Evolutionary conservation across 768 basidiomycete genomes (phyloP), one percentile per base, ranked within the genome.

Genomic region (Agaricus sinodeliciosus): DNA sequence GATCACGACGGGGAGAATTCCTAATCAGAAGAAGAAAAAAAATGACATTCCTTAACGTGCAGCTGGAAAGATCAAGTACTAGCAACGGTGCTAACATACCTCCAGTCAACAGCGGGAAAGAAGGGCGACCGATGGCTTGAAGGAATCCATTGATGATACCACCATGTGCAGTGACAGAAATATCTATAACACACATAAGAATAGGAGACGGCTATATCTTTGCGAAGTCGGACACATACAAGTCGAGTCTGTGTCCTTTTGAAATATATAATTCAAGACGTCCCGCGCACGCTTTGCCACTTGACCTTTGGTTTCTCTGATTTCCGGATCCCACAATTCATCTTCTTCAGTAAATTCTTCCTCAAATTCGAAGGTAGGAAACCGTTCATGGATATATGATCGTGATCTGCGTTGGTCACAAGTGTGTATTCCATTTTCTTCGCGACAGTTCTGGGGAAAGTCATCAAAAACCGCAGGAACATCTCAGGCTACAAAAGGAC

Each of bases 371-470:
- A 82, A 82, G 6, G 68, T 62, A 0, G 82, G 80, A 60, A 79
- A 87, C 3, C 71, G 59, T 0, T 54, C 50, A 0, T 65, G 59
- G 54, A 90, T 82, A 49, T 77, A 72, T 4, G 58, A 52, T 7
- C 48, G 31, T 0, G 77, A 70, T 34, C 67, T 71, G 16, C 72
- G 70, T 57, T 78, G 76, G 64, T 90, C 87, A 59, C 86, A 88
- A 0, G 86, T 87, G 54, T 88, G 86, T 1, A 79, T 74, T 0
- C 86, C 80, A 55, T 79, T 77, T 55, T 75, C 74, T 63, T 90
- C 88, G 19, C 87, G 78, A 44, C 80, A 76, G 55, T 84, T 75
- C 88, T 90, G 53, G 7, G 8, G 28, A n/a, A 37, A 26, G 22
- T 7, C 9, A 36, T 8, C n/a, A 50, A 26, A 26, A 42, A 51